phyloP scores from a whole-genome alignment of 2,329 filamentous ascomycete species.

The Talaromyces sp. region DNA sequence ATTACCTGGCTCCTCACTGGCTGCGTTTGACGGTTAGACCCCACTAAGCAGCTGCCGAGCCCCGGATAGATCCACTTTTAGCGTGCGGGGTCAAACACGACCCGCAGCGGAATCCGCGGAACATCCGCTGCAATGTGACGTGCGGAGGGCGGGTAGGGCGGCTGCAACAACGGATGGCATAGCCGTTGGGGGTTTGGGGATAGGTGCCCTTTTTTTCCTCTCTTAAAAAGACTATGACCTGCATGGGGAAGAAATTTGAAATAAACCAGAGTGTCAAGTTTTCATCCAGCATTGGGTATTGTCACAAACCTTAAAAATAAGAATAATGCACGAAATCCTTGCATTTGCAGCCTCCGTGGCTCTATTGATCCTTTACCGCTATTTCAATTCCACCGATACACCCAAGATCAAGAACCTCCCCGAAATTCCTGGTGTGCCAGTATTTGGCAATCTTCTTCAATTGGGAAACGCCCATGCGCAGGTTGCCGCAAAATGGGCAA shows the following conservation, averaged over 20 bases:
- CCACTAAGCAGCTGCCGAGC: not conserved
- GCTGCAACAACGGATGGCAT: not conserved
- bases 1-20: not conserved
- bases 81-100: not conserved
- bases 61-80: not conserved
- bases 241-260: not conserved
- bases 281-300: not conserved
- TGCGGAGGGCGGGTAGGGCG: not conserved
- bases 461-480: slow-evolving; percentile 54
- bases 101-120: not conserved
- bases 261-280: not conserved
- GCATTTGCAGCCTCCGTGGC: slow-evolving; percentile 1
- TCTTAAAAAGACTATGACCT: not conserved
- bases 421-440: slow-evolving; percentile 55
- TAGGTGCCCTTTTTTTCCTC: not conserved
- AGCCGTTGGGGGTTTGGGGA: not conserved
- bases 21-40: not conserved
- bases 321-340: not conserved
- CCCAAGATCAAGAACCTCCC: slow-evolving; percentile 58
- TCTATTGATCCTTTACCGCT: slow-evolving; percentile 35
- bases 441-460: slow-evolving; percentile 60
- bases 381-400: slow-evolving; percentile 47
- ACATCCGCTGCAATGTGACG: not conserved
- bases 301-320: not conserved
- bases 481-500: slow-evolving; percentile 51